These are phyloP conservation scores for Talaromyces trachyspermus DNA, from an alignment of 495 filamentous ascomycete genomes.

Conservation along the genomic window DNA sequence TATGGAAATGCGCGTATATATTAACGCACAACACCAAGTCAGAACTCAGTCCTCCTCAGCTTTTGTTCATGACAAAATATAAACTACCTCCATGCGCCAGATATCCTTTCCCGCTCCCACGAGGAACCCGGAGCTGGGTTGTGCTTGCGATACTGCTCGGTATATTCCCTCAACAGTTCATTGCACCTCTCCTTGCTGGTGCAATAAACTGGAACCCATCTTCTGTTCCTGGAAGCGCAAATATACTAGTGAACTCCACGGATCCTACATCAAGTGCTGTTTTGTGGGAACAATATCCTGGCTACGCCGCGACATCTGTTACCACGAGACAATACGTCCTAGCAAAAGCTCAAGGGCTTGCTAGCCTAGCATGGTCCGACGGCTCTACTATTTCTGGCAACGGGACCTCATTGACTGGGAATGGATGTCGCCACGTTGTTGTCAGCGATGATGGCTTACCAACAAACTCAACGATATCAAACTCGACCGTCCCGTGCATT, in stretches of 20 bases:
- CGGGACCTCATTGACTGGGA: constrained; percentile 9
- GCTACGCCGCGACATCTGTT: not conserved
- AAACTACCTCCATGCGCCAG: constrained; percentile 4
- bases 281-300: constrained; percentile 1
- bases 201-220: constrained; percentile 12
- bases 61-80: constrained; percentile 5
- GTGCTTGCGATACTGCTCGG: constrained; percentile 6
- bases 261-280: not conserved
- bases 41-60: not conserved
- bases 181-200: constrained; percentile 12
- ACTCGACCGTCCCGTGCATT: constrained; percentile 12
- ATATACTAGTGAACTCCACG: constrained; percentile 1
- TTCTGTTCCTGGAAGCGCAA: not conserved
- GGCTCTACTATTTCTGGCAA: constrained; percentile 4
- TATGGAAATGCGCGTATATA: constrained; percentile 4
- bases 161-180: constrained; percentile 9
- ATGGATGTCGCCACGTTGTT: constrained; percentile 15
- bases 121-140: not conserved
- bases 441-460: constrained; percentile 6
- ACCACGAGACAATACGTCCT: not conserved
- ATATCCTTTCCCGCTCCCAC: constrained; percentile 1
- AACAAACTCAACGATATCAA: constrained; percentile 7
- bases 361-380: constrained; percentile 5
- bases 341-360: constrained; percentile 1
- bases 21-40: not conserved